Conservation (phyloP, 2,329 filamentous ascomycete species). For the Ceratocystis cacaofunesta region DNA sequence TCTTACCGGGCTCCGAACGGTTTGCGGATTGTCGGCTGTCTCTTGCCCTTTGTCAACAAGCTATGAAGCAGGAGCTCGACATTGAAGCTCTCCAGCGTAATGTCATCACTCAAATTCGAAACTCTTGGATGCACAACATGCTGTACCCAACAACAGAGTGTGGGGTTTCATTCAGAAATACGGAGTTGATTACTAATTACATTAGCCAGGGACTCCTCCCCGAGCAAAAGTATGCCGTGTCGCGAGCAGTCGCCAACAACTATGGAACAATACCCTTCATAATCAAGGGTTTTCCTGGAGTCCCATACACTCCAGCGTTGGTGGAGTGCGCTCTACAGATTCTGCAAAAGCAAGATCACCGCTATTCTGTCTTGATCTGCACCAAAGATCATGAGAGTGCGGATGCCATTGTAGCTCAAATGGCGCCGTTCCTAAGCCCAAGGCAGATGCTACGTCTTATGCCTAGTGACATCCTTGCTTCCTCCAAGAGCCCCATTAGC, state of each 20-base stretch:
- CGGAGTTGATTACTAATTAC: not conserved
- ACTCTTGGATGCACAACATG: conserved; percentile 3
- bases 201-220: not conserved
- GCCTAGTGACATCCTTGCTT: not conserved
- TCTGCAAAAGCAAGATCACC: not conserved
- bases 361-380: not conserved
- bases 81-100: not conserved
- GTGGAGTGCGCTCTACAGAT: not conserved
- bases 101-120: not conserved
- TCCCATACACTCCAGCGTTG: not conserved
- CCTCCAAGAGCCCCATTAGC: not conserved
- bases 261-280: conserved; percentile 1
- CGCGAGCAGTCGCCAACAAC: not conserved
- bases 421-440: not conserved
- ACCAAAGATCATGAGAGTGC: not conserved
- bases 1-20: not conserved
- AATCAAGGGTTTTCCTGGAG: not conserved
- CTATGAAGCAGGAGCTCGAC: not conserved
- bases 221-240: not conserved
- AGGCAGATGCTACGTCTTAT: not conserved
- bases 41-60: not conserved
- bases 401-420: not conserved
- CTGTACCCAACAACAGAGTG: not conserved
- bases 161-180: not conserved
- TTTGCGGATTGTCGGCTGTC: not conserved